A percentile compares a stretch with the other conserved stretches of the same genome.
Evolutionary conservation across 768 basidiomycete species (phyloP).

Genomic region (Arthromyces matolae): DNA sequence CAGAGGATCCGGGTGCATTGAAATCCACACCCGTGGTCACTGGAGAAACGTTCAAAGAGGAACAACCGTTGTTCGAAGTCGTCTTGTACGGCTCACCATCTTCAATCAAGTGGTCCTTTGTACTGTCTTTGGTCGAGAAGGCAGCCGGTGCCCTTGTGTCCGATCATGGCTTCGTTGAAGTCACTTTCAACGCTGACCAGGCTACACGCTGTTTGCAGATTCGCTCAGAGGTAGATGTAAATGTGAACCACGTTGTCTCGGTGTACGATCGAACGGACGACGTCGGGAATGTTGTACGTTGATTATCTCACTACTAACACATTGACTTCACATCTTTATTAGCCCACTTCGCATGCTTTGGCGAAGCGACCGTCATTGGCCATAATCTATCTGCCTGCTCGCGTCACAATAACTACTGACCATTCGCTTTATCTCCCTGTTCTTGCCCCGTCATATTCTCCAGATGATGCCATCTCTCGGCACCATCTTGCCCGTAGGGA

Average conservation of each 20-base stretch:
- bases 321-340: constrained; percentile 35
- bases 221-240: constrained; percentile 22
- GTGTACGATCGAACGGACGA: constrained; percentile 38
- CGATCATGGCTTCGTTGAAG: constrained; percentile 28
- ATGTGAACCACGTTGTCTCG: constrained; percentile 28
- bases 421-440: constrained; percentile 60
- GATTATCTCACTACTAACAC: constrained; percentile 23
- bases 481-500: constrained; percentile 34
- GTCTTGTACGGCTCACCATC: constrained; percentile 65
- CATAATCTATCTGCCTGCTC: constrained; percentile 61
- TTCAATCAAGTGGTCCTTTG: constrained; percentile 56
- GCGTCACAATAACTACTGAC: constrained; percentile 24
- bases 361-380: constrained; percentile 56
- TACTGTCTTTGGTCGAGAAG: constrained; percentile 57
- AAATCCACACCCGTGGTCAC: constrained; percentile 34
- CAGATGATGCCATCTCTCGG: constrained; percentile 17
- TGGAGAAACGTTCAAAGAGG: constrained; percentile 21
- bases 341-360: constrained; percentile 39
- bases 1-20: constrained; percentile 33
- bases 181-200: constrained; percentile 21
- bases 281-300: constrained; percentile 31
- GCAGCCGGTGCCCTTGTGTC: constrained; percentile 40
- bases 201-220: constrained; percentile 27
- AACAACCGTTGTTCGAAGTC: constrained; percentile 50
- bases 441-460: constrained; percentile 29